Conservation (phyloP, 768 basidiomycete genomes). For the Pulveroboletus sp. region DNA sequence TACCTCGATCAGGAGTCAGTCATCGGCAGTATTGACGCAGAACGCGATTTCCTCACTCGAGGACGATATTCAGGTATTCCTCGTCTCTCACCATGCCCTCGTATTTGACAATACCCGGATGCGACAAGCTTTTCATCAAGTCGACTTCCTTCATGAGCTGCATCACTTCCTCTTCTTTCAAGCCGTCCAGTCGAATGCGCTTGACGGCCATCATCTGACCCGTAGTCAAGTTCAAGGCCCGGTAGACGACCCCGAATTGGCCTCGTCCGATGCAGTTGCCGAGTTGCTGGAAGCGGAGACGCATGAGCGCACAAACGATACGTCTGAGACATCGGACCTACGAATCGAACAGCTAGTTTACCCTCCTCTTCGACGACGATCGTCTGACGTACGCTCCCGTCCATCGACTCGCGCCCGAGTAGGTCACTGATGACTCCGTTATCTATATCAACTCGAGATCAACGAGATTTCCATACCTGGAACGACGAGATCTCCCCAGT, state of each 20-base stretch:
- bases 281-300: slow-evolving; percentile 64
- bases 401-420: slow-evolving; percentile 55
- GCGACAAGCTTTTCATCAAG: slow-evolving; percentile 82
- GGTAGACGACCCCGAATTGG: slow-evolving; percentile 95
- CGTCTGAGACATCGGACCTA: slow-evolving; percentile 40
- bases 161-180: slow-evolving; percentile 85
- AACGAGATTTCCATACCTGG: slow-evolving; percentile 72
- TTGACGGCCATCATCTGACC: slow-evolving; percentile 99
- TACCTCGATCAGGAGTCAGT: slow-evolving; percentile 51
- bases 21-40: neutral
- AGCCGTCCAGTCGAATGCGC: slow-evolving; percentile 83
- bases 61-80: slow-evolving; percentile 84
- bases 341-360: slow-evolving; percentile 74
- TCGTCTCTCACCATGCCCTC: slow-evolving; percentile 92
- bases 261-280: slow-evolving; percentile 97
- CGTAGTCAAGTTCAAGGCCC: slow-evolving; percentile 88
- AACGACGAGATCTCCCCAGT: slow-evolving; percentile 49
- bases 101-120: slow-evolving; percentile 96
- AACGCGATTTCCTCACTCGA: slow-evolving; percentile 62
- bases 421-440: slow-evolving; percentile 65
- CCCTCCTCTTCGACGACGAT: slow-evolving; percentile 80
- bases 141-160: slow-evolving; percentile 95
- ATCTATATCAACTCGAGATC: slow-evolving; percentile 51
- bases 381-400: slow-evolving; percentile 63
- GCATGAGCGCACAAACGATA: slow-evolving; percentile 8